Conservation (phyloP, 2,329 filamentous ascomycete species). For the Orbilia ellipsospora region DNA sequence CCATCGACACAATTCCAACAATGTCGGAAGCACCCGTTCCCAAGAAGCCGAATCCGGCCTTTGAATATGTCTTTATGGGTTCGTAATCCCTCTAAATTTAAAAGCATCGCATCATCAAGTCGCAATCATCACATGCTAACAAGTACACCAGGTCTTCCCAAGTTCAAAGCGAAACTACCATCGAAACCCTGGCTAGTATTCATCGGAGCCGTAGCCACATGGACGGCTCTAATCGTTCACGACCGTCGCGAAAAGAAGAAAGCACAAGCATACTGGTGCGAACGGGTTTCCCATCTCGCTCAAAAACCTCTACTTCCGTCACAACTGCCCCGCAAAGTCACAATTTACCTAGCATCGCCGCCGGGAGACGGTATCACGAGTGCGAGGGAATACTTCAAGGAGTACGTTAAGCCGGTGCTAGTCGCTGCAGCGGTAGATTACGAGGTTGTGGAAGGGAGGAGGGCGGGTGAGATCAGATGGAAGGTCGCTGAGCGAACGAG, state of each 20-base stretch:
- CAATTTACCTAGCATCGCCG: slow-evolving; percentile 84
- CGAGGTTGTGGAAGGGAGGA: slow-evolving; percentile 91
- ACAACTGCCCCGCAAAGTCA: slow-evolving; percentile 82
- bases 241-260: slow-evolving; percentile 90
- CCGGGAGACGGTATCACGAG: slow-evolving; percentile 84
- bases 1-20: neutral
- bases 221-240: slow-evolving; percentile 85
- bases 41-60: slow-evolving; percentile 50
- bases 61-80: slow-evolving; percentile 46
- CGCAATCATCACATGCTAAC: slow-evolving; percentile 22
- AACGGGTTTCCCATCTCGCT: slow-evolving; percentile 84
- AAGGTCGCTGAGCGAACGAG: slow-evolving; percentile 88
- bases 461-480: slow-evolving; percentile 91
- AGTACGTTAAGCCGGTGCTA: slow-evolving; percentile 93
- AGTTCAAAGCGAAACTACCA: slow-evolving; percentile 82
- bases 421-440: slow-evolving; percentile 92
- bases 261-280: slow-evolving; percentile 85
- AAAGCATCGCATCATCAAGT: slow-evolving; percentile 16
- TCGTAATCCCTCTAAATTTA: slow-evolving; percentile 3
- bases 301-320: slow-evolving; percentile 78
- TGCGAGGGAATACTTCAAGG: slow-evolving; percentile 94
- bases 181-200: slow-evolving; percentile 99
- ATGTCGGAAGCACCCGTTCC: slow-evolving; percentile 50
- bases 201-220: slow-evolving; percentile 78
- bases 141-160: slow-evolving; percentile 75